Evolutionary conservation across 352 stramenopile species (phyloP).

Genomic region (Globisporangium cederbergense): DNA sequence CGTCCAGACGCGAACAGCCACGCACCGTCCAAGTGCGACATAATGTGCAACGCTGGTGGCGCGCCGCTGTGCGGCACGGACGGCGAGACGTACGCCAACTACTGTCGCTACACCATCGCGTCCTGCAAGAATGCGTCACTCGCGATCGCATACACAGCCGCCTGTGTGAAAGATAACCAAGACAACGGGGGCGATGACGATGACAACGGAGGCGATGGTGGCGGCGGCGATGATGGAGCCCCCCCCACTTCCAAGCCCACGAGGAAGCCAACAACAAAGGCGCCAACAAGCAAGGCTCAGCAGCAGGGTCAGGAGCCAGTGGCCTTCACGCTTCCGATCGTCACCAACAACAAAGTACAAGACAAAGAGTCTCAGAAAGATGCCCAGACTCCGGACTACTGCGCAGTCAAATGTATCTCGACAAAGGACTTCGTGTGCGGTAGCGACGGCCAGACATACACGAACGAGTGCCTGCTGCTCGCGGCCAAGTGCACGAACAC

Average conservation of each 20-base stretch:
- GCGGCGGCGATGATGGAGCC: neutral
- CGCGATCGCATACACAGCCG: slow-evolving; percentile 23
- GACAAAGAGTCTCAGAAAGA: neutral
- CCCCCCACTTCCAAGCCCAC: neutral
- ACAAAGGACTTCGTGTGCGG: neutral
- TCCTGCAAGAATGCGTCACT: slow-evolving; percentile 24
- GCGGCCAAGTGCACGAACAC: neutral
- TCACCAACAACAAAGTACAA: neutral
- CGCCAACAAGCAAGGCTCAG: neutral
- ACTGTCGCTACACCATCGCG: slow-evolving; percentile 26
- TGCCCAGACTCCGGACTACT: neutral
- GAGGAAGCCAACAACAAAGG: neutral
- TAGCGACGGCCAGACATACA: neutral
- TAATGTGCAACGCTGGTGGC: neutral
- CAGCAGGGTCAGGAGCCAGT: neutral
- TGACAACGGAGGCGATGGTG: neutral
- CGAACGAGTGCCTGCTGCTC: slow-evolving; percentile 4
- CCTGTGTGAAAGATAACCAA: slow-evolving; percentile 15
- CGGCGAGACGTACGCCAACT: slow-evolving; percentile 25
- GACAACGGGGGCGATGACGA: slow-evolving; percentile 6
- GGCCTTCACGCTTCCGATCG: neutral
- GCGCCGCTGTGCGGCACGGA: slow-evolving; percentile 26
- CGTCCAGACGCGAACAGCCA: slow-evolving; percentile 1
- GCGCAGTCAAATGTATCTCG: neutral
- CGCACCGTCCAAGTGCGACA: slow-evolving; percentile 4